Conservation (phyloP, 352 stramenopile genomes). For the Phytophthora vignae region DNA sequence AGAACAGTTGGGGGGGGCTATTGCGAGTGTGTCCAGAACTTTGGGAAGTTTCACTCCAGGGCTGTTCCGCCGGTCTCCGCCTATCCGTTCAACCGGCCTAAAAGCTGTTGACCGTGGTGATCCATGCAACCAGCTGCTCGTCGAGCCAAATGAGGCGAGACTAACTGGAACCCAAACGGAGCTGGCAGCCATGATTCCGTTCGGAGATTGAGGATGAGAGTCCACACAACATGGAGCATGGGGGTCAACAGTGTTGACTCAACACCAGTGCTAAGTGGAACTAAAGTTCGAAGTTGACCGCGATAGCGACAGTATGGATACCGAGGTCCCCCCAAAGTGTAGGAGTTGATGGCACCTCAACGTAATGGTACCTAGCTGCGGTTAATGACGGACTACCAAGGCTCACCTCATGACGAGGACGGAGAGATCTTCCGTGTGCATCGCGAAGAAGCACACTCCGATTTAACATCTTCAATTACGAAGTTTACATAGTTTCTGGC, state of each 20-base stretch:
- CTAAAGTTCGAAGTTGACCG: background rate
- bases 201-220: background rate
- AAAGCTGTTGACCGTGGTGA: background rate
- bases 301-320: background rate
- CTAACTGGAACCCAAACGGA: background rate
- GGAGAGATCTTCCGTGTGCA: too few relatives aligned
- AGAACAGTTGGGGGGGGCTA: background rate
- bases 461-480: background rate
- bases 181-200: background rate
- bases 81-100: background rate
- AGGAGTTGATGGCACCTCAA: too few relatives aligned
- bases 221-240: background rate
- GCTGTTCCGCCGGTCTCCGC: background rate
- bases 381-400: too few relatives aligned
- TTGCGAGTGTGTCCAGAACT: background rate
- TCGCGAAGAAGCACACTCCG: too few relatives aligned
- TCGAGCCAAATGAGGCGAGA: background rate
- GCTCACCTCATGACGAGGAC: too few relatives aligned
- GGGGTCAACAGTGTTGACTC: too few relatives aligned
- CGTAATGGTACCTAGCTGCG: too few relatives aligned
- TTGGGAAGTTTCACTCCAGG: background rate
- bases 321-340: too few relatives aligned
- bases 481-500: background rate
- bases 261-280: background rate
- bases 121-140: background rate